phyloP scores from a whole-genome alignment of 106 monocot species.

The Dendrobium chrysotoxum region DNA sequence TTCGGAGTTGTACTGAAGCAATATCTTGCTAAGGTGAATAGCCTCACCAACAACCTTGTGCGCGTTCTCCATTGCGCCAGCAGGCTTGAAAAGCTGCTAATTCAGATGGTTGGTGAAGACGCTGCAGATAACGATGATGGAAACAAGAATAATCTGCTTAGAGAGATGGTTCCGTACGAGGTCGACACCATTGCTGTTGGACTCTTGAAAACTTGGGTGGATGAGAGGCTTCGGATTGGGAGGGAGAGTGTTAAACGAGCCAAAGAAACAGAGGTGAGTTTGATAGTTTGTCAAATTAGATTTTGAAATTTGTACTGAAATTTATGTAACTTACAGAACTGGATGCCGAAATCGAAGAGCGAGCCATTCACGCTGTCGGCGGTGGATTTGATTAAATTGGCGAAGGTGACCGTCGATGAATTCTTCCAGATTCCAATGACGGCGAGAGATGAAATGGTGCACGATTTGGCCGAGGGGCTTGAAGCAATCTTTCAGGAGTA shows the following conservation, averaged over 20 bases:
- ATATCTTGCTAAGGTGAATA: constrained; percentile 39
- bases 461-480: constrained; percentile 57
- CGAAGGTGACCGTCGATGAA: constrained; percentile 70
- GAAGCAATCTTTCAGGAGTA: constrained; percentile 71
- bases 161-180: constrained; percentile 75
- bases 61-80: constrained; percentile 64
- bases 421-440: constrained; percentile 72
- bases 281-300: background rate
- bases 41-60: constrained; percentile 50
- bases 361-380: constrained; percentile 68
- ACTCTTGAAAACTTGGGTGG: constrained; percentile 66
- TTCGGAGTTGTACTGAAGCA: constrained; percentile 67
- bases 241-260: constrained; percentile 55
- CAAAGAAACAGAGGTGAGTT: constrained; percentile 74
- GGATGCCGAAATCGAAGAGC: constrained; percentile 63
- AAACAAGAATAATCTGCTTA: constrained; percentile 45
- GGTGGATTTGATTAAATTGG: constrained; percentile 70
- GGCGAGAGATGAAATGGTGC: constrained; percentile 56
- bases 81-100: constrained; percentile 71
- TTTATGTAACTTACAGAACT: constrained; percentile 35
- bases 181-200: constrained; percentile 48
- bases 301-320: background rate
- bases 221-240: constrained; percentile 58
- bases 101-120: constrained; percentile 75
- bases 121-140: constrained; percentile 51